Evolutionary conservation across 2,329 filamentous ascomycete species (phyloP).

Genomic region (Penicillium sp.): DNA sequence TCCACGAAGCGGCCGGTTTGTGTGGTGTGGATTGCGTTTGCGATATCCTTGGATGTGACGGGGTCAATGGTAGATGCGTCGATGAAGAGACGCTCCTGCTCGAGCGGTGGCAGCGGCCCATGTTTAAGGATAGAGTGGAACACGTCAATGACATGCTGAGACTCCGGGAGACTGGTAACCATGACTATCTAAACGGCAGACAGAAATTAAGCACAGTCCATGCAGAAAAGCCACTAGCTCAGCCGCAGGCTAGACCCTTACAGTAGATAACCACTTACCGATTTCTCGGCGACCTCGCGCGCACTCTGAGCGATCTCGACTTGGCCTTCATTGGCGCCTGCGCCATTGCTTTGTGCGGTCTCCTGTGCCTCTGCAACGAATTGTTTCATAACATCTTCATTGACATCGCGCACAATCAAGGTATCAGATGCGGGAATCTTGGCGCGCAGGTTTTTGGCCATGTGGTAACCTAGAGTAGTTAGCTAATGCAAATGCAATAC

Average conservation of each 20-base stretch:
- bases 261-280: slow-evolving; percentile 52
- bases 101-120: slow-evolving; percentile 50
- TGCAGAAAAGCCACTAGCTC: neutral
- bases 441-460: slow-evolving; percentile 69
- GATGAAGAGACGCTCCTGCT: slow-evolving; percentile 75
- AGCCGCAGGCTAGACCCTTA: neutral
- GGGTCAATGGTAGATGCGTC: slow-evolving; percentile 97
- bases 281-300: slow-evolving; percentile 64
- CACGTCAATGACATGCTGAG: slow-evolving; percentile 80
- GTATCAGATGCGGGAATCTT: slow-evolving; percentile 65
- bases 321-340: slow-evolving; percentile 40
- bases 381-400: slow-evolving; percentile 54
- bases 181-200: slow-evolving; percentile 67
- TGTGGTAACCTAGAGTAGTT: slow-evolving; percentile 61
- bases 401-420: slow-evolving; percentile 66
- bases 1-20: slow-evolving; percentile 80
- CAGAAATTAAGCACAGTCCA: neutral
- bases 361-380: slow-evolving; percentile 57
- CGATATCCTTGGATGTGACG: slow-evolving; percentile 75
- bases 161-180: slow-evolving; percentile 86
- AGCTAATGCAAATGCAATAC: neutral
- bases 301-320: slow-evolving; percentile 59
- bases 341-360: slow-evolving; percentile 27
- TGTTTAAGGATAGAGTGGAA: slow-evolving; percentile 72
- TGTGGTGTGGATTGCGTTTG: slow-evolving; percentile 65